These are phyloP conservation scores for Purpureocillium takamizusanense DNA, from an alignment of 2,329 filamentous ascomycete genomes.

Conservation along the genomic window DNA sequence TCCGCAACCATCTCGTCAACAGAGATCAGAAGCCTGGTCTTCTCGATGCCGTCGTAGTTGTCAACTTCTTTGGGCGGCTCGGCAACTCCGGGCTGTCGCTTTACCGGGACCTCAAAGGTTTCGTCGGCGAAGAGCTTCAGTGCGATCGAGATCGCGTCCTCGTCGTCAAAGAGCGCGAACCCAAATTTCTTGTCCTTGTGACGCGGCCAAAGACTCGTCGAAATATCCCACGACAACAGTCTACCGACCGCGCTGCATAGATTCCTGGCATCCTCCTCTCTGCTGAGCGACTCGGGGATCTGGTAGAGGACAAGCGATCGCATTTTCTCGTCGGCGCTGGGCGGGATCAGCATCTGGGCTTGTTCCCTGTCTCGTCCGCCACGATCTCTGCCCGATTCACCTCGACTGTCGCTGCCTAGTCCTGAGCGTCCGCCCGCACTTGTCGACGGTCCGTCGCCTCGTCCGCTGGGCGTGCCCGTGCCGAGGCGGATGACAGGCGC, in stretches of 20 bases:
- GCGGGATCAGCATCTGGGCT: constrained; percentile 66
- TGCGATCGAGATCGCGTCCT: constrained; percentile 76
- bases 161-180: constrained; percentile 91
- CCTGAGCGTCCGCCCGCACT: constrained; percentile 32
- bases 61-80: constrained; percentile 32
- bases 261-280: constrained; percentile 70
- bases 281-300: constrained; percentile 68
- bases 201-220: constrained; percentile 49
- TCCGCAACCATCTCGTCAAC: constrained; percentile 76
- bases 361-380: constrained; percentile 47
- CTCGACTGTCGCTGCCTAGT: constrained; percentile 53
- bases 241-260: constrained; percentile 70
- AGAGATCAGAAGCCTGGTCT: constrained; percentile 60
- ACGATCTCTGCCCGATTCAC: constrained; percentile 57
- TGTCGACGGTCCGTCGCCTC: constrained; percentile 29
- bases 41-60: constrained; percentile 50
- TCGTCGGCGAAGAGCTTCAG: constrained; percentile 78
- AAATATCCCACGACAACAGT: constrained; percentile 77
- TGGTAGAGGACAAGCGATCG: constrained; percentile 85
- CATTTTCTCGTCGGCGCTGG: constrained; percentile 82
- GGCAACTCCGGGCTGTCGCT: constrained; percentile 54
- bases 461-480: constrained; percentile 56
- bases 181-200: constrained; percentile 78
- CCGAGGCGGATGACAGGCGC: constrained; percentile 92
- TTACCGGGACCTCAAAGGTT: constrained; percentile 71